These are phyloP conservation scores for Asparagopsis taxiformis DNA, from an alignment of 31 red algal species.

Conservation along the genomic window DNA sequence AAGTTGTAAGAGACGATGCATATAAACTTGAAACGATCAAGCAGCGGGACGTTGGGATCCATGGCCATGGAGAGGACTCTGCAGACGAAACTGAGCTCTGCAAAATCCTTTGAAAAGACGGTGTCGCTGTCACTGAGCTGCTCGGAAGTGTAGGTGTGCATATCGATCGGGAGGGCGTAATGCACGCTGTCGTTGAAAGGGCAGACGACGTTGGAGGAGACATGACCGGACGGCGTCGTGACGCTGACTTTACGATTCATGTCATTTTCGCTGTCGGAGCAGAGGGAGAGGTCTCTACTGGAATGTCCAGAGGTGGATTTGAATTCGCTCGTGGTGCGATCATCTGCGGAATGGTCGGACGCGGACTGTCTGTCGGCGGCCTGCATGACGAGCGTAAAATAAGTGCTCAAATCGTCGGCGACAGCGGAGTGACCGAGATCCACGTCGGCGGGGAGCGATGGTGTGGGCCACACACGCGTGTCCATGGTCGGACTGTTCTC, in stretches of 20 bases:
- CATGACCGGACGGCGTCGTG: constrained; percentile 26
- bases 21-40: constrained; percentile 95
- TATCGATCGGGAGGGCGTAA: constrained; percentile 25
- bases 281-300: neutral
- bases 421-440: neutral
- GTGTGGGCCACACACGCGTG: neutral
- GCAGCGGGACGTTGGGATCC: constrained; percentile 78
- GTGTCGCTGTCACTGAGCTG: constrained; percentile 63
- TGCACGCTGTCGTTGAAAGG: constrained; percentile 58
- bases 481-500: constrained; percentile 20
- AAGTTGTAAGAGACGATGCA: constrained; percentile 92
- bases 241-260: constrained; percentile 44
- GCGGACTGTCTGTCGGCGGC: neutral
- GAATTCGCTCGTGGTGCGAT: neutral
- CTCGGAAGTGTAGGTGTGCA: constrained; percentile 22
- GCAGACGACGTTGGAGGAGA: constrained; percentile 38
- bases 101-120: constrained; percentile 87
- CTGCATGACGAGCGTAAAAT: constrained; percentile 4
- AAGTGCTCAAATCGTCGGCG: constrained; percentile 15
- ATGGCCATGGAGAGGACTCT: constrained; percentile 86
- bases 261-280: constrained; percentile 7
- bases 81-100: constrained; percentile 84
- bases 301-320: neutral
- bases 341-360: too few species aligned
- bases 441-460: neutral